Evolutionary conservation across 2,329 filamentous ascomycete genomes (phyloP).

Genomic region (Claviceps sp.): DNA sequence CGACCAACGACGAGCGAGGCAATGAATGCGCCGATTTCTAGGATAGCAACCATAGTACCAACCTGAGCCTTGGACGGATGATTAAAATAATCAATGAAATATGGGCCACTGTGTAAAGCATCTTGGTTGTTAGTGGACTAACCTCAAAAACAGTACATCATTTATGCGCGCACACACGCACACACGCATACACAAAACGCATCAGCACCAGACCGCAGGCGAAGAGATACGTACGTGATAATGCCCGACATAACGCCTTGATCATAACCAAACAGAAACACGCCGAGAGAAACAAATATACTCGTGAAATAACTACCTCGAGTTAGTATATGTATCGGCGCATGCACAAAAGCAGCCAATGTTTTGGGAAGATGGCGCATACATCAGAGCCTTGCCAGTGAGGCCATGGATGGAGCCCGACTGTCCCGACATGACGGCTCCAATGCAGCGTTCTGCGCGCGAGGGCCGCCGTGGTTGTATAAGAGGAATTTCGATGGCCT

Average conservation of each 20-base stretch:
- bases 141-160: too few relatives aligned
- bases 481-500: slow-evolving; percentile 72
- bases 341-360: neutral
- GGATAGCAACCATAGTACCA: slow-evolving; percentile 94
- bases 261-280: slow-evolving; percentile 83
- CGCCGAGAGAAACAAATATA: slow-evolving; percentile 74
- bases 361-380: slow-evolving; percentile 16
- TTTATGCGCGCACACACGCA: neutral
- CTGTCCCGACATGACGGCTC: slow-evolving; percentile 74
- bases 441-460: slow-evolving; percentile 56
- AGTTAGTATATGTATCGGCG: neutral
- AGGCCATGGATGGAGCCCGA: slow-evolving; percentile 73
- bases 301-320: slow-evolving; percentile 75
- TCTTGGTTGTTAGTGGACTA: neutral
- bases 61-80: slow-evolving; percentile 78
- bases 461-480: slow-evolving; percentile 50
- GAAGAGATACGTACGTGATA: slow-evolving; percentile 39
- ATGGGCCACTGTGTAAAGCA: slow-evolving; percentile 51
- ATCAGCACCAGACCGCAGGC: neutral
- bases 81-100: slow-evolving; percentile 86
- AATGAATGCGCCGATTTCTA: slow-evolving; percentile 86
- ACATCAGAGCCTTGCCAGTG: slow-evolving; percentile 91
- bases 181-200: neutral
- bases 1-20: slow-evolving; percentile 77
- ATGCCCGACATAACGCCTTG: slow-evolving; percentile 78